These are phyloP conservation scores for Globisporangium lucens DNA, from an alignment of 352 stramenopile species.

Conservation along the genomic window DNA sequence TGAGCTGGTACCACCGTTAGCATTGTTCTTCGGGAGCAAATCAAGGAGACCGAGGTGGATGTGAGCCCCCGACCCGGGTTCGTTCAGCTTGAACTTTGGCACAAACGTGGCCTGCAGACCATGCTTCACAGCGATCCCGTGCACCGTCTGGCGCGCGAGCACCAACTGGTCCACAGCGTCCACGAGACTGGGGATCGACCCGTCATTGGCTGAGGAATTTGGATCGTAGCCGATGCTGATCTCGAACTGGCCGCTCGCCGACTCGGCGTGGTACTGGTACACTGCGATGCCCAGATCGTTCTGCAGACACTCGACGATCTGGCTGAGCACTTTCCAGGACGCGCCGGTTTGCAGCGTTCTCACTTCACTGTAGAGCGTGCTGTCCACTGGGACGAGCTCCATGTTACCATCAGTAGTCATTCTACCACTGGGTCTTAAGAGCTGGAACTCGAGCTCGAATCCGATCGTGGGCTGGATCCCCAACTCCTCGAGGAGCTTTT, in stretches of 20 bases:
- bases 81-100: constrained; percentile 19
- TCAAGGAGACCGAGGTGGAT: constrained; percentile 24
- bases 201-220: not conserved
- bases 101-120: constrained; percentile 24
- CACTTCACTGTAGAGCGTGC: constrained; percentile 27
- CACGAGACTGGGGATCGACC: constrained; percentile 11
- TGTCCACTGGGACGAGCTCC: constrained; percentile 17
- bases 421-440: constrained; percentile 10
- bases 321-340: constrained; percentile 22
- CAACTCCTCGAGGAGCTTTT: constrained; percentile 2
- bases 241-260: constrained; percentile 29
- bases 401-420: not conserved
- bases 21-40: not conserved
- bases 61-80: constrained; percentile 22
- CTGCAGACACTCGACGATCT: constrained; percentile 24
- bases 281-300: constrained; percentile 23
- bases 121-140: constrained; percentile 19
- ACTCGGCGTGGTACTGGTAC: constrained; percentile 34
- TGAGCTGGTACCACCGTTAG: not conserved
- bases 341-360: constrained; percentile 19
- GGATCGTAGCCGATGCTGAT: constrained; percentile 25
- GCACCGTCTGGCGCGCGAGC: constrained; percentile 23
- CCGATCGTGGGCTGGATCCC: constrained; percentile 16
- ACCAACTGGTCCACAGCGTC: constrained; percentile 26
- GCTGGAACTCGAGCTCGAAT: constrained; percentile 35